Evolutionary conservation across 2,329 filamentous ascomycete genomes (phyloP), one percentile per base, ranked within the genome.

Genomic region (Penicillium decumbens): DNA sequence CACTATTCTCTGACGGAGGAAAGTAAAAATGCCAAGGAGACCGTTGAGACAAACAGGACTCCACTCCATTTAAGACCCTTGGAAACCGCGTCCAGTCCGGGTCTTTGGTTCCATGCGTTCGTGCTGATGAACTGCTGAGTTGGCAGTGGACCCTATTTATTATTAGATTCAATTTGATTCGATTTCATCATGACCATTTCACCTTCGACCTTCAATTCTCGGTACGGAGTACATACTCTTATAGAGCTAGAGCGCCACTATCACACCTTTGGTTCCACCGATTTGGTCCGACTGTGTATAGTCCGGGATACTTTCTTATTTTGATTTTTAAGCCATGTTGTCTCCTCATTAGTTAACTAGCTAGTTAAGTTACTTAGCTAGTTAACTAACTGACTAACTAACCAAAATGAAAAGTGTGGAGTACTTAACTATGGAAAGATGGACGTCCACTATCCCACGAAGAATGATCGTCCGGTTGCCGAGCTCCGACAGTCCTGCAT

Each of bases 401-500:
- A 23, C 3, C 1, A 3, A 23, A 23, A 18, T 18, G 20, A 23
- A 23, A 23, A 23, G 20, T 23, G 4, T 23, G 20, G 3, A 23
- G 20, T 23, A 23, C 20, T 23, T 3, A 23, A 23, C 3, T 18
- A 23, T 23, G 20, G 15, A 23, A 23, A 23, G 12, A 32, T 15
- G 13, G 18, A 18, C 1, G 6, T 18, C 32, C 32, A 18, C 32
- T 18, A 15, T 18, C 10, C 33, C 15, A 13, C 8, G 30, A 49
- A 51, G 48, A 49, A 49, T 27, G 51, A 51, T 51, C 45, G 52
- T 45, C 52, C 40, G 27, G 24, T 40, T 37, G 24, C 41, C 44
- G 37, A 37, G 33, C 18, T 8, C 33, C 28, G 27, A 29, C 27
- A 10, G 24, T n/a, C 33, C 30, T 35, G 30, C 37, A 56, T 56